A percentile compares a stretch with the other conserved stretches of the same genome.
phyloP scores from a whole-genome alignment of 345 rosid genomes.

The Mangifera indica region DNA sequence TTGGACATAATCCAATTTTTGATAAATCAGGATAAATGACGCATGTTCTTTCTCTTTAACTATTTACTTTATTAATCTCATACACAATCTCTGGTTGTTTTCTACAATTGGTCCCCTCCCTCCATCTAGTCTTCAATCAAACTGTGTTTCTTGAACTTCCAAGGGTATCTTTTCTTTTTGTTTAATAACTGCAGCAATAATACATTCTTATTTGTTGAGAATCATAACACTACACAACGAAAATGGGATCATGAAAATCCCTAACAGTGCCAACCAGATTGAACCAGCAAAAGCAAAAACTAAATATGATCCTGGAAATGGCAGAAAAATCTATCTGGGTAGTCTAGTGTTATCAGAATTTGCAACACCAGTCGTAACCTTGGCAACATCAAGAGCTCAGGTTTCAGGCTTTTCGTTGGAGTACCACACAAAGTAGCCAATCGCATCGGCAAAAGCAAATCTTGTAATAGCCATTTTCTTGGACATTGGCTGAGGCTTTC shows the following conservation, averaged over 20 bases:
- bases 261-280: neutral
- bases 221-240: neutral
- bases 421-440: conserved; percentile 54
- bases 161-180: too few species aligned
- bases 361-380: conserved; percentile 47
- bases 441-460: conserved; percentile 28
- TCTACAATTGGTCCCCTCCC: too few species aligned
- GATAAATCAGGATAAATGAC: too few species aligned
- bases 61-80: too few species aligned
- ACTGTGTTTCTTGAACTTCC: too few species aligned
- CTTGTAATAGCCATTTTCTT: conserved; percentile 49
- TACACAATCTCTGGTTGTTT: too few species aligned
- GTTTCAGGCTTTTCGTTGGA: conserved; percentile 59
- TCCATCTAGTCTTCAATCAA: too few species aligned
- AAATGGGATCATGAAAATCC: neutral
- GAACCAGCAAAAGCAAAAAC: too few species aligned
- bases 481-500: conserved; percentile 33
- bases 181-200: neutral
- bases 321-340: conserved; percentile 16
- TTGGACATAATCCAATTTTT: too few species aligned
- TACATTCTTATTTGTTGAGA: neutral
- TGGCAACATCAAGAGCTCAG: conserved; percentile 68
- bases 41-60: too few species aligned
- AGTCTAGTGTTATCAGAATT: conserved; percentile 48
- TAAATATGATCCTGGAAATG: neutral